Conservation (phyloP, 1,284 basidiomycete genomes). For the Ustilago xerochloae region DNA sequence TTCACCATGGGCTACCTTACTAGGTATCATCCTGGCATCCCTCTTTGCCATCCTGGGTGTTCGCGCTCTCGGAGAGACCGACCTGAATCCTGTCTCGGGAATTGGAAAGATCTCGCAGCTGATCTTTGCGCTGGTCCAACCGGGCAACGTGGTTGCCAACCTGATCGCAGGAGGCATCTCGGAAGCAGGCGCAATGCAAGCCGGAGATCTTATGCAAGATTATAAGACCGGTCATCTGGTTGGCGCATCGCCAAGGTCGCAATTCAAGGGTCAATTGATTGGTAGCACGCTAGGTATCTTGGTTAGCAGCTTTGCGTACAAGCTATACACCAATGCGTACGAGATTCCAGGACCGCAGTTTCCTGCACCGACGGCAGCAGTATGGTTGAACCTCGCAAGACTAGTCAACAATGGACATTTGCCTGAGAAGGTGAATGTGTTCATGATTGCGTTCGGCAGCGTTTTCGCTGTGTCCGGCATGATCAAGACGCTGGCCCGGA, state of each 20-base stretch:
- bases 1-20: constrained; percentile 89
- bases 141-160: constrained; percentile 86
- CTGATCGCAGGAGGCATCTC: constrained; percentile 95
- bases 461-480: constrained; percentile 70
- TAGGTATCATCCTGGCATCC: constrained; percentile 85
- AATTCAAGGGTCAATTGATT: constrained; percentile 69
- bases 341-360: constrained; percentile 81
- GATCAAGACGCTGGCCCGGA: constrained; percentile 75
- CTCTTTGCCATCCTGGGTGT: constrained; percentile 81
- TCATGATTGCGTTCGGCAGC: constrained; percentile 80
- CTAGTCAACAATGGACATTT: constrained; percentile 83
- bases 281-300: constrained; percentile 80
- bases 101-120: constrained; percentile 94
- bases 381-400: constrained; percentile 84
- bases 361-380: constrained; percentile 89
- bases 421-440: constrained; percentile 79
- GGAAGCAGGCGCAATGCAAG: constrained; percentile 95
- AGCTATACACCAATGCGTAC: constrained; percentile 87
- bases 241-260: constrained; percentile 70
- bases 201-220: constrained; percentile 98
- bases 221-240: constrained; percentile 91
- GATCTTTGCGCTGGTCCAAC: constrained; percentile 91
- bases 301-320: constrained; percentile 87
- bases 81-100: constrained; percentile 76
- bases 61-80: constrained; percentile 64